Evolutionary conservation across 257 asterid genomes (phyloP), one percentile per base, ranked within the genome.

Genomic region (Petrea volubilis): DNA sequence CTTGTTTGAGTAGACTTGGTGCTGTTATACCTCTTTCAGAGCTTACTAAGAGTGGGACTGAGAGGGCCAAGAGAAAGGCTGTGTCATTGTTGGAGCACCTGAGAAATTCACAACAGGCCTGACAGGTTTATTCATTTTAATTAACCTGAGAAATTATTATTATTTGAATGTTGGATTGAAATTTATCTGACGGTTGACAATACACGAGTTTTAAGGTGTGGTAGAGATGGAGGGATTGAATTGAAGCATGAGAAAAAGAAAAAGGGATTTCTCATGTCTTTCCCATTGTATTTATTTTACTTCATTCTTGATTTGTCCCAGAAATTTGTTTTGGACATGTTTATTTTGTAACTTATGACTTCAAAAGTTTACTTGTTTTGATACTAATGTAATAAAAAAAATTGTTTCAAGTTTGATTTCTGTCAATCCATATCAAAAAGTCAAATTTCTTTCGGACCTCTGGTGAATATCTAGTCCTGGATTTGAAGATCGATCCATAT

Each of bases 51-150:
- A 87, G 64, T 20, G 98, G 98, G 58, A 83, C 98, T 0, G 98
- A 93, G 71, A 85, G 98, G 68, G 97, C 96, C 0, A 86, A 86
- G 82, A 76, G 97, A 78, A 93, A 93, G 81, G 97, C 97, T 7
- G 57, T 74, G 31, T 87, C 96, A 0, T 77, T 93, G 87, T 47
- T 93, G 94, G 98, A 88, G 79, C 87, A 79, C 71, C 92, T 92
- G 51, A 75, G 84, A 11, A 87, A 75, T 61, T 68, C 85, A 1
- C 89, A 82, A 67, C 85, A 83, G 78, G 56, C 44, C 38, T 84
- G 75, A 84, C 70, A 17, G 76, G 81, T 77, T 21, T 49, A 21
- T 60, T 59, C 77, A 62, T n/a, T n/a, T n/a, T n/a, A n/a, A n/a
- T n/a, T n/a, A n/a, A n/a, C n/a, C n/a, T n/a, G n/a, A n/a, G n/a